Percentiles rank a stretch among this genome's conserved stretches.
Conservation (phyloP, 2,329 filamentous ascomycete species). For the Penicillium concentricum region DNA sequence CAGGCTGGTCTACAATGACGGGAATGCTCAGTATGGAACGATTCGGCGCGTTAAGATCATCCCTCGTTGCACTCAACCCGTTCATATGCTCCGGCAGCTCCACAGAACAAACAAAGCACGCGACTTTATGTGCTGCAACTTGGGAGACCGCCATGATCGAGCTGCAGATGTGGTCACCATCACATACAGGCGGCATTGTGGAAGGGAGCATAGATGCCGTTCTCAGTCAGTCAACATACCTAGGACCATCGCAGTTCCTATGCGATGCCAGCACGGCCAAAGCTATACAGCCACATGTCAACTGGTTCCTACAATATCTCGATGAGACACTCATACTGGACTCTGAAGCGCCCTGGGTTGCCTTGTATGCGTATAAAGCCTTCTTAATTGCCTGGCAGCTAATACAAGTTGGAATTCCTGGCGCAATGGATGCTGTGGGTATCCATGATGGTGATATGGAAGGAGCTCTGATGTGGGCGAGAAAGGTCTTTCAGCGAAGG, state of each 20-base stretch:
- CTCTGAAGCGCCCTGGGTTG: constrained; percentile 42
- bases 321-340: constrained; percentile 22
- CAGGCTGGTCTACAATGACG: constrained; percentile 47
- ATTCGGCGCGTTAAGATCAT: constrained; percentile 36
- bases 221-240: constrained; percentile 32
- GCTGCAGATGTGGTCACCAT: constrained; percentile 44
- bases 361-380: constrained; percentile 43
- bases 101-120: background rate
- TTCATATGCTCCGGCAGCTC: constrained; percentile 24
- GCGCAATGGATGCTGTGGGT: constrained; percentile 36
- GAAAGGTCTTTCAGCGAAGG: constrained; percentile 31
- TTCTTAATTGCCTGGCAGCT: constrained; percentile 46
- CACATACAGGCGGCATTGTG: constrained; percentile 43
- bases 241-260: constrained; percentile 34
- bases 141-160: constrained; percentile 48
- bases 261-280: constrained; percentile 29
- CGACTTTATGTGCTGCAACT: constrained; percentile 34
- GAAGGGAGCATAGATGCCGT: constrained; percentile 38
- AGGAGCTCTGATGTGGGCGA: constrained; percentile 31
- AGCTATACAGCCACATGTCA: constrained; percentile 38
- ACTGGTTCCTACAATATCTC: constrained; percentile 43
- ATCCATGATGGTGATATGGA: constrained; percentile 33
- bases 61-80: constrained; percentile 35
- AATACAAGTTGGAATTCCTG: constrained; percentile 28
- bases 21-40: constrained; percentile 43